phyloP scores from a whole-genome alignment of 1,139 yeast species.

The Taphrina deformans region DNA sequence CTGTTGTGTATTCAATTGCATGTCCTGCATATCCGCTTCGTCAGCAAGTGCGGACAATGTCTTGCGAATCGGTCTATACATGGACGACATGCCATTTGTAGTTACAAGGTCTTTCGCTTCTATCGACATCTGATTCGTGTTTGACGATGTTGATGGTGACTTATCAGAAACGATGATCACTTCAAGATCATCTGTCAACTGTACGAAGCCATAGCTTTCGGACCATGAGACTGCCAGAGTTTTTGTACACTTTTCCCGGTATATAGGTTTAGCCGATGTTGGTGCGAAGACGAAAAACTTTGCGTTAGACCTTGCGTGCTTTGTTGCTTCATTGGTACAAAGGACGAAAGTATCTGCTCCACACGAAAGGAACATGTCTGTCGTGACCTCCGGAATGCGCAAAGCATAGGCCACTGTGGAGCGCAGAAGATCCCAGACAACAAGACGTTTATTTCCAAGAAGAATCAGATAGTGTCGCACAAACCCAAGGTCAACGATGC shows the following conservation, averaged over 20 bases:
- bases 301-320: slow-evolving; percentile 3
- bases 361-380: not conserved
- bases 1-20: not conserved
- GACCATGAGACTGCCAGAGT: slow-evolving; percentile 14
- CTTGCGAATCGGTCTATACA: not conserved
- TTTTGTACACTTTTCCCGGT: slow-evolving; percentile 18
- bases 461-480: slow-evolving; percentile 10
- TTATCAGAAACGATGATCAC: not conserved
- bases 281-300: slow-evolving; percentile 29
- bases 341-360: not conserved
- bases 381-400: slow-evolving; percentile 17
- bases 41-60: not conserved
- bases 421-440: slow-evolving; percentile 14
- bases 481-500: slow-evolving; percentile 20
- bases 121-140: not conserved
- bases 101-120: not conserved
- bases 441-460: slow-evolving; percentile 13
- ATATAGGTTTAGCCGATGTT: slow-evolving; percentile 18
- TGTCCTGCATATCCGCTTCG: slow-evolving; percentile 14
- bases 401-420: slow-evolving; percentile 10
- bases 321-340: slow-evolving; percentile 12
- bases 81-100: not conserved
- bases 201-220: not conserved
- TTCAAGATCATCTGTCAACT: slow-evolving; percentile 8
- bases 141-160: not conserved